phyloP scores from a whole-genome alignment of 768 basidiomycete species.

The Rhodosporidiobolus odoratus region DNA sequence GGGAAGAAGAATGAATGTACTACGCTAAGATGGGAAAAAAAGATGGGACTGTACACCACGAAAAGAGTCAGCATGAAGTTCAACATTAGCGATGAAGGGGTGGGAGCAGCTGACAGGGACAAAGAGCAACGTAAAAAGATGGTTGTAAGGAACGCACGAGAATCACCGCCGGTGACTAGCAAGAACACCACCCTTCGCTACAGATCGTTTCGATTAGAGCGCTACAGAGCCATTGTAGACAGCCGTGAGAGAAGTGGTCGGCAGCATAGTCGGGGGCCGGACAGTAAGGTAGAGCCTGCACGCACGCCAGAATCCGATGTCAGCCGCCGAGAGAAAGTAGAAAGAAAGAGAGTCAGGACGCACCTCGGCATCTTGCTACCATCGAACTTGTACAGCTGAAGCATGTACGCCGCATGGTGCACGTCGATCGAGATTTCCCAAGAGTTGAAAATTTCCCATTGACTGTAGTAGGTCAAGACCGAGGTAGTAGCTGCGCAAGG shows the following conservation, averaged over 20 bases:
- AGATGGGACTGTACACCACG: not conserved
- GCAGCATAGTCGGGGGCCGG: constrained; percentile 38
- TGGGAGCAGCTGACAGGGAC: no score
- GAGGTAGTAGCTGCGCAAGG: constrained; percentile 84
- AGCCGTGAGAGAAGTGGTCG: constrained; percentile 26
- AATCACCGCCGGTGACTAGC: no score
- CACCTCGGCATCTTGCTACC: constrained; percentile 60
- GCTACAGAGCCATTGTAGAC: constrained; percentile 25
- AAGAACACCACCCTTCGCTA: no score
- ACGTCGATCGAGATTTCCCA: constrained; percentile 73
- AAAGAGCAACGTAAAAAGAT: no score
- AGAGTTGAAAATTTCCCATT: constrained; percentile 58
- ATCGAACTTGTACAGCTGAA: constrained; percentile 73
- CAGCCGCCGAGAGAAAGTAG: not conserved
- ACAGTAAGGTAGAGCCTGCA: constrained; percentile 44
- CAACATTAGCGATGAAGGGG: not conserved
- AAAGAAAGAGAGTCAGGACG: not conserved
- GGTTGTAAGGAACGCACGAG: not conserved
- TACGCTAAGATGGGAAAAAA: not conserved
- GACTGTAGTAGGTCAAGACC: constrained; percentile 76
- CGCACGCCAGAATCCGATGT: no score
- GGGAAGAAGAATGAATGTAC: not conserved
- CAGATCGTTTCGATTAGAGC: no score
- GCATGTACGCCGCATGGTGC: constrained; percentile 53
- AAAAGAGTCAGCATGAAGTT: not conserved